Base-by-base conservation (phyloP, 352 stramenopile genomes). In the Saprolegnia diclina region DNA sequence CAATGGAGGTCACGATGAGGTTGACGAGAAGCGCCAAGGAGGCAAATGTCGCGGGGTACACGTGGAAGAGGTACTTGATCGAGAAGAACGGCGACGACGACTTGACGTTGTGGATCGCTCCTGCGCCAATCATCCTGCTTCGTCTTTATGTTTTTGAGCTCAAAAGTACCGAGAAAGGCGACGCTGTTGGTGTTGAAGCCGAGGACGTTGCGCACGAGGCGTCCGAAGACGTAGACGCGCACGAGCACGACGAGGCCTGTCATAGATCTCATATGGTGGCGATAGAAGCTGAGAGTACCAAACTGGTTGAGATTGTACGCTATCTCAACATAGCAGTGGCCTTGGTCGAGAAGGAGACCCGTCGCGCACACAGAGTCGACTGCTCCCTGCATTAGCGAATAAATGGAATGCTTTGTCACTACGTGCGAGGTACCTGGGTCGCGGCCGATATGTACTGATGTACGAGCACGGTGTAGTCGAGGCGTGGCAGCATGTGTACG, bases 111-210 rank as follows among this genome's bases (percentile, higher is more conserved):
- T 67, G 37, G 19, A 67, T 46, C 26, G 61, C 19, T 5, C 57
- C 57, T 65, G 5, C 35, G 9, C 18, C 42, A 52, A 53, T 18
- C 21, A 52, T 52, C 45, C 18, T 18, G 21, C 21, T 52, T 52
- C 45, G n/a, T n/a, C n/a, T n/a, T n/a, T n/a, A n/a, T n/a, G n/a
- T n/a, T n/a, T n/a, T n/a, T n/a, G n/a, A n/a, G n/a, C n/a, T n/a
- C n/a, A n/a, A n/a, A 37, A 1, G 16, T 52, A 65, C 61, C 61
- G 32, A 67, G 22, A 10, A 67, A 45, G 5, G 42, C 45, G 26
- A 56, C 19, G n/a, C 55, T 45, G 40, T 67, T 67, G 14, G 61
- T 67, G 48, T 67, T 67, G 48, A 67, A 56, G 13, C 61, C 61
- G 32, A 54, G 45, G 22, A 67, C 38, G 48, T 67, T 67, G 44